A percentile compares a stretch with the other conserved stretches of the same genome.
Evolutionary conservation across 2,329 filamentous ascomycete genomes (phyloP).

Genomic region (Xylariaceae sp.): DNA sequence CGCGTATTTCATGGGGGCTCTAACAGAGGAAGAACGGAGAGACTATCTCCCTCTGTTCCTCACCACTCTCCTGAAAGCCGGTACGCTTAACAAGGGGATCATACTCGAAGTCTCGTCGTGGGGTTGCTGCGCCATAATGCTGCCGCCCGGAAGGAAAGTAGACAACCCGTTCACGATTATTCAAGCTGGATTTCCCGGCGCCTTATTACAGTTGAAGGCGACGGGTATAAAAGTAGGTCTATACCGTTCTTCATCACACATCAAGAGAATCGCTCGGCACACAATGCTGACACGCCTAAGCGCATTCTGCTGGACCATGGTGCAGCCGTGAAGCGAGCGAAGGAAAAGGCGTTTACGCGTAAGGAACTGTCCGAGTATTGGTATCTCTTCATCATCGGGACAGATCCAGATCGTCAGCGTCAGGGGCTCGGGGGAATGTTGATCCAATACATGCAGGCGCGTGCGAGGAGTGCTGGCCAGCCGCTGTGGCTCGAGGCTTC

Average conservation of each 20-base stretch:
- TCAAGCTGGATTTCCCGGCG: constrained; percentile 1
- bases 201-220: neutral
- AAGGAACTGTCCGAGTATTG: constrained; percentile 16
- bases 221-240: constrained; percentile 8
- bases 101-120: constrained; percentile 19
- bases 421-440: constrained; percentile 23
- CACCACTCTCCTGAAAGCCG: constrained; percentile 8
- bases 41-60: neutral
- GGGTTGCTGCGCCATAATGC: constrained; percentile 19
- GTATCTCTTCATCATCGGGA: constrained; percentile 25
- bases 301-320: constrained; percentile 18
- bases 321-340: constrained; percentile 9
- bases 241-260: too few relatives aligned
- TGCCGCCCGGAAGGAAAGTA: constrained; percentile 16
- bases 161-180: constrained; percentile 12
- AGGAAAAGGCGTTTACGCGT: constrained; percentile 20
- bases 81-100: constrained; percentile 10
- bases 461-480: constrained; percentile 8
- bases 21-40: constrained; percentile 13
- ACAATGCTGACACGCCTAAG: neutral
- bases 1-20: constrained; percentile 20
- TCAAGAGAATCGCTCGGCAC: too few relatives aligned
- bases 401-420: constrained; percentile 10
- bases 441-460: constrained; percentile 17
- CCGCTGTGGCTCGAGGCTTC: constrained; percentile 27